Percentiles rank a stretch among this genome's conserved stretches.
Evolutionary conservation across 495 filamentous ascomycete species (phyloP).

Genomic region (Astrocystis sublimbata): DNA sequence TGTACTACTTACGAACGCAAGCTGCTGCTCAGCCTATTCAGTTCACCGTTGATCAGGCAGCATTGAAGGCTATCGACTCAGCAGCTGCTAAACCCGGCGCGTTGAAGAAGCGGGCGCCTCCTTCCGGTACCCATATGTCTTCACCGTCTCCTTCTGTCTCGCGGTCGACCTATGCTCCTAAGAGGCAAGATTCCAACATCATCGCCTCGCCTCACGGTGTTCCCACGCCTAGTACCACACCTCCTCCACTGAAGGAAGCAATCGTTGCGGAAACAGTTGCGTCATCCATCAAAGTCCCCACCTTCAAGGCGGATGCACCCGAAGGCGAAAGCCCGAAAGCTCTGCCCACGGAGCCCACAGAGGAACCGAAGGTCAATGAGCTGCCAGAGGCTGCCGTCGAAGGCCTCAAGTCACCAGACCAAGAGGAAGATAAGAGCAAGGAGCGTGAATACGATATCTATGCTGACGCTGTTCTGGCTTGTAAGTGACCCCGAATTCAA

Average conservation of each 20-base stretch:
- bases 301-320: slow-evolving; percentile 66
- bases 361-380: slow-evolving; percentile 57
- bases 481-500: slow-evolving; percentile 51
- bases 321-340: slow-evolving; percentile 77
- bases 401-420: slow-evolving; percentile 47
- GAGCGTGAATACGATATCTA: slow-evolving; percentile 87
- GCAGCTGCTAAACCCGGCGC: slow-evolving; percentile 63
- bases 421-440: slow-evolving; percentile 59
- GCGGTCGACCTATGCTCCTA: slow-evolving; percentile 44
- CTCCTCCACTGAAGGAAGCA: slow-evolving; percentile 54
- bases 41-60: slow-evolving; percentile 98
- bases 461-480: slow-evolving; percentile 83
- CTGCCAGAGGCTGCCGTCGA: slow-evolving; percentile 54
- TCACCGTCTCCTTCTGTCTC: slow-evolving; percentile 39
- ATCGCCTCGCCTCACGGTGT: slow-evolving; percentile 51
- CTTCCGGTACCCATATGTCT: slow-evolving; percentile 55
- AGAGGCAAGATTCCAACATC: slow-evolving; percentile 39
- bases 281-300: slow-evolving; percentile 48
- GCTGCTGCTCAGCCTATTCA: slow-evolving; percentile 95
- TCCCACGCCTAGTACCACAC: slow-evolving; percentile 60
- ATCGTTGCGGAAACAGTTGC: slow-evolving; percentile 45
- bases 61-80: slow-evolving; percentile 85
- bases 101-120: slow-evolving; percentile 67
- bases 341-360: slow-evolving; percentile 66
- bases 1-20: slow-evolving; percentile 99